phyloP scores from a whole-genome alignment of 78 protist species.

The Neovahlkampfia damariscottae region DNA sequence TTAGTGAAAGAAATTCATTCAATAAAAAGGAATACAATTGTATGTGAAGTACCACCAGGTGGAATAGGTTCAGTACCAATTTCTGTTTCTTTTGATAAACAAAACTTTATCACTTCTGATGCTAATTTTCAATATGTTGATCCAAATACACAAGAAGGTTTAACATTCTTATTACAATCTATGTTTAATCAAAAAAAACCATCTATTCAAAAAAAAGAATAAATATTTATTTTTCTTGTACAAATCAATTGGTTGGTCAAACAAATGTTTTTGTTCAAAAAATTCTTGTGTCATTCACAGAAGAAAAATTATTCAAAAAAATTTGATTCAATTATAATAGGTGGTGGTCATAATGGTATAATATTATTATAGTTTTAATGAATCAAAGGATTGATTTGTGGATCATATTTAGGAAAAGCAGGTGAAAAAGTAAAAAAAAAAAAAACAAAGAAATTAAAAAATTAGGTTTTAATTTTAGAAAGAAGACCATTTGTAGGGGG shows the following conservation, averaged over 20 bases:
- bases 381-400: too few relatives aligned
- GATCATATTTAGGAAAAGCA: too few relatives aligned
- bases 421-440: too few relatives aligned
- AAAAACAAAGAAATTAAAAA: background rate
- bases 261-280: too few relatives aligned
- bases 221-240: too few relatives aligned
- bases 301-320: background rate
- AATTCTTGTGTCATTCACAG: too few relatives aligned
- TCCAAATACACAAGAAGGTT: background rate
- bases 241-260: too few relatives aligned
- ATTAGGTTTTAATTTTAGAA: conserved; percentile 21
- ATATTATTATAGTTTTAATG: too few relatives aligned
- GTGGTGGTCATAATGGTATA: conserved; percentile 54
- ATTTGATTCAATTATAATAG: conserved; percentile 30
- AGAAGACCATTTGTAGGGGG: conserved; percentile 32
- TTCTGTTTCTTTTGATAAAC: background rate
- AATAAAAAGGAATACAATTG: background rate
- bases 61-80: background rate
- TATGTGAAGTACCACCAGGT: background rate
- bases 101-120: background rate
- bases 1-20: background rate
- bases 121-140: background rate
- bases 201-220: too few relatives aligned
- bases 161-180: too few relatives aligned
- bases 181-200: too few relatives aligned